Percentiles rank a stretch among this genome's conserved stretches.
These are phyloP conservation scores for Oleoguttula mirabilis DNA, from an alignment of 495 filamentous ascomycete genomes.

Conservation along the genomic window DNA sequence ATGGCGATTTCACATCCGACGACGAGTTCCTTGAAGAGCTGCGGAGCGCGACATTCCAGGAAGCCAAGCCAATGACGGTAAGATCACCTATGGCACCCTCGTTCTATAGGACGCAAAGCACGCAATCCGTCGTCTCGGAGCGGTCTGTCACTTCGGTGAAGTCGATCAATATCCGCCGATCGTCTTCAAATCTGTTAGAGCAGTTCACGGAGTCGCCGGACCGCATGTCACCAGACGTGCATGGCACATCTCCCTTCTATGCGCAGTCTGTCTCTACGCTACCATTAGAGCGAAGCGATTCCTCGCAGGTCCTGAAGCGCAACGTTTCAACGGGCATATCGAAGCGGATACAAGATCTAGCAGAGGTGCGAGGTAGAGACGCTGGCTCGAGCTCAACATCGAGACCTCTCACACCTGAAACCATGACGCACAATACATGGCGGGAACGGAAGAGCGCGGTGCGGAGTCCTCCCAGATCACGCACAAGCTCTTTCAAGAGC, in stretches of 20 bases:
- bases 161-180: constrained; percentile 10
- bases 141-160: constrained; percentile 1
- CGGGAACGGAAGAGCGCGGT: constrained; percentile 4
- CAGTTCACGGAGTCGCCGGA: neutral
- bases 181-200: constrained; percentile 4
- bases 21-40: constrained; percentile 86
- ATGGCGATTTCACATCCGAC: constrained; percentile 54
- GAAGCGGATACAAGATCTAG: constrained; percentile 76
- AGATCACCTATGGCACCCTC: constrained; percentile 69
- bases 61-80: constrained; percentile 69
- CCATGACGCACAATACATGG: neutral
- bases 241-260: too few species aligned
- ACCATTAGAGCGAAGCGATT: too few species aligned
- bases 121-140: constrained; percentile 7
- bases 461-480: constrained; percentile 3
- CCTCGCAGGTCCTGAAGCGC: too few species aligned
- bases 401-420: too few species aligned
- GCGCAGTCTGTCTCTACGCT: too few species aligned
- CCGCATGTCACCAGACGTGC: neutral
- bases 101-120: constrained; percentile 37
- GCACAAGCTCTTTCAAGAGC: constrained; percentile 4
- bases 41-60: constrained; percentile 65
- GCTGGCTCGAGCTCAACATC: too few species aligned
- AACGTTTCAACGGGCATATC: constrained; percentile 83
- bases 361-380: too few species aligned